phyloP scores from a whole-genome alignment of 306 rosid species.

The Cucurbita ficifolia region DNA sequence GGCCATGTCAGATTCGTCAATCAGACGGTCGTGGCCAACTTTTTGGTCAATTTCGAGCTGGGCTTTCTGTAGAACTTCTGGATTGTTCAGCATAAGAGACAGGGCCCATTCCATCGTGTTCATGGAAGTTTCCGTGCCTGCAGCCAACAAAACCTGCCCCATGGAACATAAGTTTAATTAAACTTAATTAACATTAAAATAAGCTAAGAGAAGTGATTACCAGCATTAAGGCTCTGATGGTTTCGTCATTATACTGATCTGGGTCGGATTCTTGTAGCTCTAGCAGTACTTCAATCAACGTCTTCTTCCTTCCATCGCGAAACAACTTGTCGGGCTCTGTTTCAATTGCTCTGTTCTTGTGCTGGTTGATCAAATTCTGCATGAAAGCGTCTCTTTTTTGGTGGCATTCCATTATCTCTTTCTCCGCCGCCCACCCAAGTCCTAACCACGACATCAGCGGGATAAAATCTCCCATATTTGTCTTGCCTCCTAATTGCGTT shows the following conservation, averaged over 20 bases:
- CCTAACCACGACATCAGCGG: constrained; percentile 11
- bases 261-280: background rate
- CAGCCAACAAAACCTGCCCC: background rate
- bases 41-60: constrained; percentile 4
- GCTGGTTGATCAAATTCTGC: constrained; percentile 19
- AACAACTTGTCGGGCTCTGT: background rate
- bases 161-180: background rate
- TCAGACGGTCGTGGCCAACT: constrained; percentile 6
- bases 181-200: too few species aligned
- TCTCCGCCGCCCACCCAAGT: constrained; percentile 1
- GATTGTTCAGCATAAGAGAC: constrained; percentile 24
- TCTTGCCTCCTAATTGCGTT: constrained; percentile 2
- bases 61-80: constrained; percentile 4
- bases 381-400: constrained; percentile 14
- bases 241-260: background rate
- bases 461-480: constrained; percentile 18
- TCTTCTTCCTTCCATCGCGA: constrained; percentile 7
- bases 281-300: constrained; percentile 1
- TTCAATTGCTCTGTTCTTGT: background rate
- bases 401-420: constrained; percentile 9
- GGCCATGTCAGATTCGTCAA: constrained; percentile 20
- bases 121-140: constrained; percentile 21
- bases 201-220: background rate
- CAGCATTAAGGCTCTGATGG: background rate
- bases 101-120: constrained; percentile 28